Conservation (phyloP, 1,284 basidiomycete genomes). For the Meira nashicola region DNA sequence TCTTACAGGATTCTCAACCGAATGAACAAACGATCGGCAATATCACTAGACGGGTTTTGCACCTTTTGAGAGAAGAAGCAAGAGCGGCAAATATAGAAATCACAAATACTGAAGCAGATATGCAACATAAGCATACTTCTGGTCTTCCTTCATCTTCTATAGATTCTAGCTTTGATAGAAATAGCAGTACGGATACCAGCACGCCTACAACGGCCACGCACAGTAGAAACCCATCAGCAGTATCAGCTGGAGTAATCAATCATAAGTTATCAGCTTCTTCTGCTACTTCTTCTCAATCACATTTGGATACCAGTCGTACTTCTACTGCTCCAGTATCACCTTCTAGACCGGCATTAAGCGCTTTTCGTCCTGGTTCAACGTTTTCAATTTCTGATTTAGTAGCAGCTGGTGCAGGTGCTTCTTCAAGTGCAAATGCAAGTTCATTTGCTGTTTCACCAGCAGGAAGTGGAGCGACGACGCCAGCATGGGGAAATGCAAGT, state of each 20-base stretch:
- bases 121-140: background rate
- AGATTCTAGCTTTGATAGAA: background rate
- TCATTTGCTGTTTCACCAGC: background rate
- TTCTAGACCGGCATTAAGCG: constrained; percentile 6
- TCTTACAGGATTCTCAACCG: constrained; percentile 73
- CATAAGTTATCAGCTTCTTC: constrained; percentile 1
- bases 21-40: constrained; percentile 89
- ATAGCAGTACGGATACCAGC: constrained; percentile 25
- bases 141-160: no score
- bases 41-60: constrained; percentile 82
- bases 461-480: constrained; percentile 11
- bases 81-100: constrained; percentile 26
- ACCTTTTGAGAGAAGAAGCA: constrained; percentile 83
- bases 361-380: constrained; percentile 12
- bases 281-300: constrained; percentile 7
- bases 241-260: background rate
- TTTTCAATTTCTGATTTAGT: constrained; percentile 50
- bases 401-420: constrained; percentile 33
- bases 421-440: background rate
- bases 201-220: constrained; percentile 18
- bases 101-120: constrained; percentile 14
- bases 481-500: constrained; percentile 8
- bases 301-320: constrained; percentile 7
- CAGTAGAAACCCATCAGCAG: constrained; percentile 10
- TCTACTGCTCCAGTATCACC: constrained; percentile 21